Conservation (phyloP, 768 basidiomycete genomes). For the Scleroderma citrinum region DNA sequence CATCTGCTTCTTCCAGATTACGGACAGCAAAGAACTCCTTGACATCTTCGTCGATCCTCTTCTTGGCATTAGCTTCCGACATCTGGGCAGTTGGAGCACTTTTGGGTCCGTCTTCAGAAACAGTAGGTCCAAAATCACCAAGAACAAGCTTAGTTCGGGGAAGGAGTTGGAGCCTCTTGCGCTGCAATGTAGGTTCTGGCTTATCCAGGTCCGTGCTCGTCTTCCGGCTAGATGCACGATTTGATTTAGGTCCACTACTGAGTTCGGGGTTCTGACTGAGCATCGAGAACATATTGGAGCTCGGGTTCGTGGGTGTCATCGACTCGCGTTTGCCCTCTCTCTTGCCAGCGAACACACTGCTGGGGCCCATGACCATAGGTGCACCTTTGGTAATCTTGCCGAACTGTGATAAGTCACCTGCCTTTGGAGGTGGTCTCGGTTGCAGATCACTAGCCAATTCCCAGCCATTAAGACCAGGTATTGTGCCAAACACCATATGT, state of each 20-base stretch:
- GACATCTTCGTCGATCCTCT: conserved; percentile 73
- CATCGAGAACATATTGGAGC: conserved; percentile 84
- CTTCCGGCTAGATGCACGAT: conserved; percentile 44
- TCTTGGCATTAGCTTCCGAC: conserved; percentile 60
- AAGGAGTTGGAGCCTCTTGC: conserved; percentile 62
- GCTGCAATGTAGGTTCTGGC: conserved; percentile 45
- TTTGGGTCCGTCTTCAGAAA: conserved; percentile 46
- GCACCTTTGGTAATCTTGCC: conserved; percentile 77
- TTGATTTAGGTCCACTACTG: conserved; percentile 52
- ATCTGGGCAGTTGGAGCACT: conserved; percentile 36
- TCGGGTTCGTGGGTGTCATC: conserved; percentile 74
- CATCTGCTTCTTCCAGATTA: conserved; percentile 81
- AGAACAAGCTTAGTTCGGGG: conserved; percentile 69
- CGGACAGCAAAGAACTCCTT: conserved; percentile 87
- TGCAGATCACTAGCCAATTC: conserved; percentile 56
- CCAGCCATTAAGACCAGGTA: conserved; percentile 83
- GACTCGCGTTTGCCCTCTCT: conserved; percentile 67
- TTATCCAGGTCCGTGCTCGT: conserved; percentile 28
- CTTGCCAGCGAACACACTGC: conserved; percentile 75
- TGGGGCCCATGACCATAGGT: conserved; percentile 76
- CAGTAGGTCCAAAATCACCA: conserved; percentile 38
- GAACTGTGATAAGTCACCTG: conserved; percentile 81
- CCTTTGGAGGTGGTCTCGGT: conserved; percentile 62
- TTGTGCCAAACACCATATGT: conserved; percentile 66
- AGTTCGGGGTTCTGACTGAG: conserved; percentile 61